A percentile compares a stretch with the other conserved stretches of the same genome.
Evolutionary conservation across 2,329 filamentous ascomycete genomes (phyloP).

Genomic region (Huntiella bhutanensis): DNA sequence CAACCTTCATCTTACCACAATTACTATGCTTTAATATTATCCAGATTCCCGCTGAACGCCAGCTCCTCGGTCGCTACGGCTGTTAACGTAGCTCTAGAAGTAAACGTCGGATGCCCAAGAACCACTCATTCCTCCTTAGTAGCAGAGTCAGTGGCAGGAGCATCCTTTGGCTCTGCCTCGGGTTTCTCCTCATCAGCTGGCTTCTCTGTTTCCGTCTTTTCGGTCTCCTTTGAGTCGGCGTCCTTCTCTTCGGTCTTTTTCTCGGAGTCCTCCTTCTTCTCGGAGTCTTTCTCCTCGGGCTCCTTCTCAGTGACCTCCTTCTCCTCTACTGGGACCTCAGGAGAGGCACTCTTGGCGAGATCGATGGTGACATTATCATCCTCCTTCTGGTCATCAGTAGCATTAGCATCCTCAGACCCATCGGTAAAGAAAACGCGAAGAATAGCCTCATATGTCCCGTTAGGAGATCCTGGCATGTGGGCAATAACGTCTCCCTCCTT

Average conservation of each 20-base stretch:
- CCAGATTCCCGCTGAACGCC: too few species aligned
- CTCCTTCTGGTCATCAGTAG: too few species aligned
- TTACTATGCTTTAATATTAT: too few species aligned
- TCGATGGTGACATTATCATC: too few species aligned
- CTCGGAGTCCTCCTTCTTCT: conserved; percentile 1
- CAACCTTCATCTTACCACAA: too few species aligned
- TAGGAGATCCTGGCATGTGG: conserved; percentile 44
- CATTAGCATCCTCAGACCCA: too few species aligned
- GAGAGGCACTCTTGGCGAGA: too few species aligned
- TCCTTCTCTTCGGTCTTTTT: not conserved
- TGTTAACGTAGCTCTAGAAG: not conserved
- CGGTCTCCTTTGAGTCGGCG: not conserved
- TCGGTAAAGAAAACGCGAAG: too few species aligned
- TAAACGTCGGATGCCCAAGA: not conserved
- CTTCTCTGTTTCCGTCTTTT: not conserved
- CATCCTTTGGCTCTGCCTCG: not conserved
- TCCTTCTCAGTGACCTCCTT: conserved; percentile 13
- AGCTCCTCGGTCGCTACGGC: too few species aligned
- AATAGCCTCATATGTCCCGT: too few species aligned
- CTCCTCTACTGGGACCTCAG: conserved; percentile 25
- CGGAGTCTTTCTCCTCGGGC: conserved; percentile 11
- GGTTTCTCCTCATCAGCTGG: not conserved
- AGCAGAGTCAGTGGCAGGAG: not conserved
- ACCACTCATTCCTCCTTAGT: not conserved
- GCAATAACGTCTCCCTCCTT: conserved; percentile 67